Evolutionary conservation across 1,139 yeast species (phyloP).

Genomic region (Wickerhamomyces sp.): DNA sequence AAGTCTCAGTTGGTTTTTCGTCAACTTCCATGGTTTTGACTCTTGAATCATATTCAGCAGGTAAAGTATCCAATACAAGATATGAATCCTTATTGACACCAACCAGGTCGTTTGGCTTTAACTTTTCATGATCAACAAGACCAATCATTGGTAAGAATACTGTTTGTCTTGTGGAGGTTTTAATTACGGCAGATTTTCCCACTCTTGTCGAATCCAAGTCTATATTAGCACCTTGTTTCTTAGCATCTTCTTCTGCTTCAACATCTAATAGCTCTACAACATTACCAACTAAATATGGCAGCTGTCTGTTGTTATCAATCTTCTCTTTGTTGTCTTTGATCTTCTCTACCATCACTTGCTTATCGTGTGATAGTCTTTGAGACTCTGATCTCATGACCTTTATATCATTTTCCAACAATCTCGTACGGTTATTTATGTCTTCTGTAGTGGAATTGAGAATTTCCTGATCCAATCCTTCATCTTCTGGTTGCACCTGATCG

Average conservation of each 20-base stretch:
- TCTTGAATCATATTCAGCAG: constrained; percentile 95
- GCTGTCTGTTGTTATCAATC: constrained; percentile 89
- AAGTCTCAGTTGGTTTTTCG: constrained; percentile 95
- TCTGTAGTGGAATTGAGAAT: constrained; percentile 72
- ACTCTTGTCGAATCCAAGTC: constrained; percentile 88
- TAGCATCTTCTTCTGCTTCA: constrained; percentile 72
- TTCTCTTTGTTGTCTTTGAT: constrained; percentile 96
- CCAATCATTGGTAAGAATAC: constrained; percentile 95
- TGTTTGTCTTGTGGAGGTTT: constrained; percentile 96
- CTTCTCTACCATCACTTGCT: constrained; percentile 86
- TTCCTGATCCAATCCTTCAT: constrained; percentile 69
- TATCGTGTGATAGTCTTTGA: constrained; percentile 88
- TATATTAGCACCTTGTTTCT: constrained; percentile 83
- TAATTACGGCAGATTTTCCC: constrained; percentile 97
- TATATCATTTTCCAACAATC: constrained; percentile 89
- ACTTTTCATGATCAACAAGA: constrained; percentile 77
- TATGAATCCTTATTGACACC: constrained; percentile 98
- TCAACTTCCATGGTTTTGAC: constrained; percentile 99
- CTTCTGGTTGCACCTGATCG: constrained; percentile 37
- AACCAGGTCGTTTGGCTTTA: constrained; percentile 94
- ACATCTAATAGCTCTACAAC: constrained; percentile 91
- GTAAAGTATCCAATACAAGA: constrained; percentile 86
- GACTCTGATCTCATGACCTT: constrained; percentile 92
- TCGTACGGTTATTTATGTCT: constrained; percentile 82
- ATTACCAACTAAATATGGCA: constrained; percentile 97